These are phyloP conservation scores for Musa balbisiana DNA, from an alignment of 202 grass and related monocot genomes.

Conservation along the genomic window DNA sequence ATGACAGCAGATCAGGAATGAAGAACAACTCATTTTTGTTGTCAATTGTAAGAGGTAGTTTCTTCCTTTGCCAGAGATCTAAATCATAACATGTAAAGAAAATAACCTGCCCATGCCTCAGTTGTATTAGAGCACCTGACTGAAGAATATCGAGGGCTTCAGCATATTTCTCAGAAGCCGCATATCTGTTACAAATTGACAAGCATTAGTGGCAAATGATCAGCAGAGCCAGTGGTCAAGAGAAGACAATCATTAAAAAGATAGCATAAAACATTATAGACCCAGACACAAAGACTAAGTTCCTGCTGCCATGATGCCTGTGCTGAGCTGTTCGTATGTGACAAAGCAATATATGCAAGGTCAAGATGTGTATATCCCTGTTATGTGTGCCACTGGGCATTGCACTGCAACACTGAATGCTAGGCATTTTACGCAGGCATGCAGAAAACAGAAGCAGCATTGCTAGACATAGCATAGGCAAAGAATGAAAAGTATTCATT, in stretches of 20 bases:
- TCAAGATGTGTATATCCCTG: too few species aligned
- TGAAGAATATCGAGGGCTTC: constrained; percentile 89
- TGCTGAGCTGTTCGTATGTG: background rate
- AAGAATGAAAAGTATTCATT: too few species aligned
- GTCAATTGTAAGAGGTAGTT: background rate
- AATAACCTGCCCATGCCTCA: constrained; percentile 84
- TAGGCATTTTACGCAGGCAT: background rate
- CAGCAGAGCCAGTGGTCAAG: background rate
- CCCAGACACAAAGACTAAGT: background rate
- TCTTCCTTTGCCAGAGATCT: background rate
- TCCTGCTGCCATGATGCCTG: background rate
- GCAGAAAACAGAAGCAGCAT: background rate
- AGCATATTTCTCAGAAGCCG: constrained; percentile 59
- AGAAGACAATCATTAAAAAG: background rate
- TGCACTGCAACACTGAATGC: too few species aligned
- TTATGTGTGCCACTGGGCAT: too few species aligned
- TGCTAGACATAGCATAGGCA: too few species aligned
- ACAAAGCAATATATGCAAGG: background rate
- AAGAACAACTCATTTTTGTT: background rate
- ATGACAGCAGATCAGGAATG: background rate
- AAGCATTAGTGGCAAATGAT: background rate
- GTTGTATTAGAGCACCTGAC: constrained; percentile 75
- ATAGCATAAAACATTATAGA: background rate
- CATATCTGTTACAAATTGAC: constrained; percentile 48
- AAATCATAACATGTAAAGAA: constrained; percentile 21